These are phyloP conservation scores for Venturiaceae sp. DNA, from an alignment of 2,329 filamentous ascomycete genomes.

Conservation along the genomic window DNA sequence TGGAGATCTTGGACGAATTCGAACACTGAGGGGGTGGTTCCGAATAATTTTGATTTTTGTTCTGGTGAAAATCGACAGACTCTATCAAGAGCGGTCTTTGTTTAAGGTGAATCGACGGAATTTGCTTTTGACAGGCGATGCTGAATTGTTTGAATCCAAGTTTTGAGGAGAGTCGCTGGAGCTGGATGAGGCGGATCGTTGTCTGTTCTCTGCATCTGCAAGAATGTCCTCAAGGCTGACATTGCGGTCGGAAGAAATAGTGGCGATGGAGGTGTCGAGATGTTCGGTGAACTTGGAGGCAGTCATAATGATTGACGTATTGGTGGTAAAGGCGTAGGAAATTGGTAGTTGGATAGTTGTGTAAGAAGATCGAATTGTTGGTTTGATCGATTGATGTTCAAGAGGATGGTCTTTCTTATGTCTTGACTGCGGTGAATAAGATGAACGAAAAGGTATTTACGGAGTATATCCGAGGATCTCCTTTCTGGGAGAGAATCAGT, in stretches of 20 bases:
- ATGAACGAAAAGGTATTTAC: not conserved
- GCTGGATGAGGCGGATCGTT: slow-evolving; percentile 13
- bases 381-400: not conserved
- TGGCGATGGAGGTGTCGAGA: slow-evolving; percentile 18
- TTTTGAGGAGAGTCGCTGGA: not conserved
- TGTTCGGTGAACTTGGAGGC: slow-evolving; percentile 26
- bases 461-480: not conserved
- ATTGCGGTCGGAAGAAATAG: slow-evolving; percentile 20
- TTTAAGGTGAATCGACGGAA: not conserved
- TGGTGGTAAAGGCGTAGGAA: not conserved
- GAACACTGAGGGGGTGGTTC: not conserved
- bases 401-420: not conserved
- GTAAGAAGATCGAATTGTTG: not conserved
- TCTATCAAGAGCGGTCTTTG: not conserved
- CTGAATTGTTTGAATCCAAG: not conserved
- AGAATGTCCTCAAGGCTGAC: slow-evolving; percentile 25
- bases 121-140: not conserved
- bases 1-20: not conserved
- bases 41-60: not conserved
- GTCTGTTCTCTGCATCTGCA: slow-evolving; percentile 20
- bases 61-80: not conserved
- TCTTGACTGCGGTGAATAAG: not conserved
- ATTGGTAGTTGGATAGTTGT: not conserved
- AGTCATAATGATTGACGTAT: slow-evolving; percentile 7
- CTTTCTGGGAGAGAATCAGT: not conserved